phyloP scores from a whole-genome alignment of 139 green algal species.

The Chlamydomonas incerta region DNA sequence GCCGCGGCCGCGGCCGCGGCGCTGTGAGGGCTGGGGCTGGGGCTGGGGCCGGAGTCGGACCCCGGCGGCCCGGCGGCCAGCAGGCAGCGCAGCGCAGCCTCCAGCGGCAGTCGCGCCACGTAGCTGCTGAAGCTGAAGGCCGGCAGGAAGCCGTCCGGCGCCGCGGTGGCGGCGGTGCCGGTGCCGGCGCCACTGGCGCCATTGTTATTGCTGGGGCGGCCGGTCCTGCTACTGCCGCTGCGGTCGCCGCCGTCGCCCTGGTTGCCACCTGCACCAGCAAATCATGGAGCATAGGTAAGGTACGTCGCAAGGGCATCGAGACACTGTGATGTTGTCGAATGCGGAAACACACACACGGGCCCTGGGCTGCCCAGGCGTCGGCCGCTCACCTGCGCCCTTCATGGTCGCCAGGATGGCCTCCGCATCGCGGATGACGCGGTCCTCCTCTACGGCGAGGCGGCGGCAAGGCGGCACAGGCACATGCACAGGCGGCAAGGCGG shows the following conservation, averaged over 20 bases:
- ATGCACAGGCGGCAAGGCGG: no score
- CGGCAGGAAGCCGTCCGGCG: constrained; percentile 9
- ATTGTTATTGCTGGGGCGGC: neutral
- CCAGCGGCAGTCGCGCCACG: constrained; percentile 32
- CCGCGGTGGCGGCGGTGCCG: neutral
- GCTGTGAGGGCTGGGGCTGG: neutral
- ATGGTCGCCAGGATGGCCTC: neutral
- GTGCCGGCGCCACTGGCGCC: neutral
- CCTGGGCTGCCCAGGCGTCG: no score
- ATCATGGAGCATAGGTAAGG: no score
- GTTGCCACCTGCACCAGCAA: no score
- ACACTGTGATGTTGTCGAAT: no score
- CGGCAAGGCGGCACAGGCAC: no score
- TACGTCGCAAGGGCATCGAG: no score
- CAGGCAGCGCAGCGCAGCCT: constrained; percentile 6
- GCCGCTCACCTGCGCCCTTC: no score
- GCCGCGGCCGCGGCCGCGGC: neutral
- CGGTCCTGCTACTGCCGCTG: neutral
- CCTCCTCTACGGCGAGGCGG: no score
- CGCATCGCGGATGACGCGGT: neutral
- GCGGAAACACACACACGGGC: no score
- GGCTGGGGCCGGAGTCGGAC: neutral
- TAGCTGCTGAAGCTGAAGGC: constrained; percentile 39
- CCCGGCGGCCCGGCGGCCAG: neutral
- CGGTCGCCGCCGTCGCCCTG: neutral